Conservation (phyloP, 1,139 yeast species). For the Pichia sp. region DNA sequence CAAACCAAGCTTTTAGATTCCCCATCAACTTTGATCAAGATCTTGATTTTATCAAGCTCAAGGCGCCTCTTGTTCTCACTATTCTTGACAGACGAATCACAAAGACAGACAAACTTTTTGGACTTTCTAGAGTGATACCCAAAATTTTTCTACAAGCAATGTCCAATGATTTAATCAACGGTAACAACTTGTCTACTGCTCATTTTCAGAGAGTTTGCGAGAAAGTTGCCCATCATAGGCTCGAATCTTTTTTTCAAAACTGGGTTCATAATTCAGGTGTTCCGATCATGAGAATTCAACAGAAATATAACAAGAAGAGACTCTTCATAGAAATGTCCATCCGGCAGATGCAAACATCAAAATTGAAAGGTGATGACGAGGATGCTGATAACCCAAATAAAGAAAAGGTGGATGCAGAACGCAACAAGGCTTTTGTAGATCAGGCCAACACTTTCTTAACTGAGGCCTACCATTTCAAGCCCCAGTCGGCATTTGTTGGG, state of each 20-base stretch:
- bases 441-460: slow-evolving; percentile 35
- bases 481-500: slow-evolving; percentile 61
- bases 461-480: slow-evolving; percentile 28
- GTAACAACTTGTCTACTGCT: slow-evolving; percentile 64
- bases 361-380: slow-evolving; percentile 23
- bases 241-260: slow-evolving; percentile 80
- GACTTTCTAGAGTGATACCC: slow-evolving; percentile 85
- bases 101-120: slow-evolving; percentile 90
- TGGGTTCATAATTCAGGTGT: slow-evolving; percentile 92
- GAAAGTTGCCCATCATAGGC: slow-evolving; percentile 79
- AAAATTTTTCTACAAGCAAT: slow-evolving; percentile 88
- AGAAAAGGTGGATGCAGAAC: slow-evolving; percentile 9
- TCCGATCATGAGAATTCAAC: slow-evolving; percentile 83
- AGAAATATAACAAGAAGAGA: slow-evolving; percentile 86
- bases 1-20: slow-evolving; percentile 53
- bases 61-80: slow-evolving; percentile 79
- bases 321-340: slow-evolving; percentile 94
- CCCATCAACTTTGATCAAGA: slow-evolving; percentile 55
- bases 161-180: slow-evolving; percentile 85
- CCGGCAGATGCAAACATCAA: slow-evolving; percentile 77
- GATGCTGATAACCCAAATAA: slow-evolving; percentile 9
- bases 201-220: slow-evolving; percentile 93
- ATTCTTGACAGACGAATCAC: slow-evolving; percentile 91
- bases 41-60: slow-evolving; percentile 56
- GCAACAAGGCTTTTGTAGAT: slow-evolving; percentile 32